Conservation (phyloP, 768 basidiomycete genomes). For the Lepiota brunneoincarnata region DNA sequence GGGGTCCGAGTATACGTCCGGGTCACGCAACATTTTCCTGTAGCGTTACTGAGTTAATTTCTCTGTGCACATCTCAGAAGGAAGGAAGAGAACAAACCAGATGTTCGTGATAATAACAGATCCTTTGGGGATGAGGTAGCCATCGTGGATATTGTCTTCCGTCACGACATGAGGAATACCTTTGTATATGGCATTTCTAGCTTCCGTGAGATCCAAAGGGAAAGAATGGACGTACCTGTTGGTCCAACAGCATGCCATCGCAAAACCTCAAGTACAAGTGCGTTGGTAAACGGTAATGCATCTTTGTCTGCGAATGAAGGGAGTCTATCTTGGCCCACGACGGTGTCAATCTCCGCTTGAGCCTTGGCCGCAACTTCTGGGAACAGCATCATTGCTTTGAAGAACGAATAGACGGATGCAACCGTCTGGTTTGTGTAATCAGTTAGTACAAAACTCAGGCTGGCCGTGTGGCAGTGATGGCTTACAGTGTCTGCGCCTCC, state of each 20-base stretch:
- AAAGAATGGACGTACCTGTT: constrained; percentile 21
- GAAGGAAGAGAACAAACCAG: constrained; percentile 20
- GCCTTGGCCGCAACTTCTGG: constrained; percentile 37
- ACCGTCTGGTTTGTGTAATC: constrained; percentile 28
- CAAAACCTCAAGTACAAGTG: constrained; percentile 35
- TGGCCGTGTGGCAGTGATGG: too few species aligned
- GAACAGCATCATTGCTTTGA: constrained; percentile 37
- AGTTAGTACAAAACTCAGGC: background rate
- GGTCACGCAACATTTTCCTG: constrained; percentile 43
- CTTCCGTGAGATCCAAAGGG: background rate
- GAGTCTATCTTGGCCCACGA: constrained; percentile 36
- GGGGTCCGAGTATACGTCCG: constrained; percentile 40
- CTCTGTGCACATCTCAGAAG: too few species aligned
- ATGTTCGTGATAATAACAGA: constrained; percentile 30
- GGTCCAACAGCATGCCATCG: constrained; percentile 33
- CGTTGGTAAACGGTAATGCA: constrained; percentile 39
- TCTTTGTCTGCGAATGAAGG: constrained; percentile 36
- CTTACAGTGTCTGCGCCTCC: constrained; percentile 42
- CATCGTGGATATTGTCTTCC: constrained; percentile 41
- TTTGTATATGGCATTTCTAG: constrained; percentile 12
- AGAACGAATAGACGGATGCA: constrained; percentile 33
- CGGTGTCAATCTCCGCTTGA: constrained; percentile 39
- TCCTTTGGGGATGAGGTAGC: constrained; percentile 44
- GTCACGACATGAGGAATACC: constrained; percentile 39
- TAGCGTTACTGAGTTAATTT: too few species aligned